A percentile compares a stretch with the other conserved stretches of the same genome.
These are phyloP conservation scores for Gomphus sp. DNA, from an alignment of 1,284 basidiomycete genomes.

Conservation along the genomic window DNA sequence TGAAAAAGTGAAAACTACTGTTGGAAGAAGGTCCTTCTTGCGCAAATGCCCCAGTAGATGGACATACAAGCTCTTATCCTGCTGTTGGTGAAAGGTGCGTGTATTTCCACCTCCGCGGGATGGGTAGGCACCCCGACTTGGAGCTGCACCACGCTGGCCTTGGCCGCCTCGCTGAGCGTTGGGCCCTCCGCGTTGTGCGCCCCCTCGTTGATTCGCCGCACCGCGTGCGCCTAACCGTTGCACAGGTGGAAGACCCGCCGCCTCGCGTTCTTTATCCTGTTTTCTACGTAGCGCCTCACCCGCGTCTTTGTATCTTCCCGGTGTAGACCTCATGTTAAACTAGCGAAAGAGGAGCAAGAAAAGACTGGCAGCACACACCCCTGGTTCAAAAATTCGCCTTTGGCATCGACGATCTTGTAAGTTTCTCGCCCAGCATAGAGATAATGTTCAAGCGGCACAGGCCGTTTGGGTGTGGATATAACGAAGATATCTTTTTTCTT, in stretches of 20 bases:
- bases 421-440: conserved; percentile 89
- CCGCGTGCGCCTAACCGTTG: conserved; percentile 75
- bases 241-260: conserved; percentile 79
- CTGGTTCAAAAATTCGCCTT: conserved; percentile 64
- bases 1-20: conserved; percentile 95
- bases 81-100: conserved; percentile 55
- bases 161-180: conserved; percentile 14
- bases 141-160: conserved; percentile 36
- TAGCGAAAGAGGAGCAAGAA: background rate
- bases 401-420: conserved; percentile 88
- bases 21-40: conserved; percentile 83
- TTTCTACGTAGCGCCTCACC: conserved; percentile 84
- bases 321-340: conserved; percentile 4
- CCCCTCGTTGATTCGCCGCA: conserved; percentile 36
- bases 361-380: conserved; percentile 42
- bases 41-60: conserved; percentile 83
- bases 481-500: conserved; percentile 99
- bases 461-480: conserved; percentile 93
- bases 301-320: conserved; percentile 75
- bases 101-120: conserved; percentile 33
- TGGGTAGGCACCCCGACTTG: conserved; percentile 37
- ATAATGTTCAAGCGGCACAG: conserved; percentile 96
- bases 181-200: conserved; percentile 23
- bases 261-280: conserved; percentile 97
- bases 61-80: conserved; percentile 90